phyloP scores from a whole-genome alignment of 2,329 filamentous ascomycete genomes.

The Didymella exigua region DNA sequence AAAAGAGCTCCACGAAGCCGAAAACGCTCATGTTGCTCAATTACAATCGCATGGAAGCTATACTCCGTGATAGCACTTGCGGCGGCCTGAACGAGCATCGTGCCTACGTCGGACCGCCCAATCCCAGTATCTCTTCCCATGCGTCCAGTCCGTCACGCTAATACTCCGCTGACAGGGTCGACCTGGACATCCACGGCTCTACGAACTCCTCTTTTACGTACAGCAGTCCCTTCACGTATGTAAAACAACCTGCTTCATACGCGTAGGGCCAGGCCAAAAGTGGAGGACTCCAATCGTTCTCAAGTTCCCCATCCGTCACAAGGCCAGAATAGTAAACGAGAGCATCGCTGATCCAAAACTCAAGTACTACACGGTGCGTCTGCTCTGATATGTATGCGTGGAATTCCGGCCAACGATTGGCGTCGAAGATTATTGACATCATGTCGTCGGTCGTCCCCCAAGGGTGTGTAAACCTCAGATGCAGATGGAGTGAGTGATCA shows the following conservation, averaged over 20 bases:
- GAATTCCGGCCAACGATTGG: not conserved
- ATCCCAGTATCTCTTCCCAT: not conserved
- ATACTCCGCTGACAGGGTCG: not conserved
- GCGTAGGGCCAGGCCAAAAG: not conserved
- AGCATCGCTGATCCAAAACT: not conserved
- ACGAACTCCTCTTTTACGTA: not conserved
- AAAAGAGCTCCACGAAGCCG: not conserved
- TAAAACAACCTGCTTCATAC: not conserved
- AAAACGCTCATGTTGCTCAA: not conserved
- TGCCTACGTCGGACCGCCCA: not conserved
- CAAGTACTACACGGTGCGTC: not conserved
- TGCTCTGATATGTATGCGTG: not conserved
- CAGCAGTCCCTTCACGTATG: not conserved
- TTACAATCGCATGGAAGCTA: too few relatives aligned
- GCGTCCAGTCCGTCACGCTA: not conserved
- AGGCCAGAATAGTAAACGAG: not conserved
- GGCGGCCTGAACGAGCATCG: not conserved
- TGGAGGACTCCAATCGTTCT: not conserved
- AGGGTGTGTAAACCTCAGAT: not conserved
- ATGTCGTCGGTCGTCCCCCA: not conserved
- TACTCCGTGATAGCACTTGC: not conserved
- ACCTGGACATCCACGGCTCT: not conserved
- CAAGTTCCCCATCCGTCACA: not conserved
- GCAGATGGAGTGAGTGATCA: not conserved
- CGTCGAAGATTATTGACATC: conserved; percentile 1